phyloP scores from a whole-genome alignment of 805 yeast genomes.

The Yamadazyma tumulicola region DNA sequence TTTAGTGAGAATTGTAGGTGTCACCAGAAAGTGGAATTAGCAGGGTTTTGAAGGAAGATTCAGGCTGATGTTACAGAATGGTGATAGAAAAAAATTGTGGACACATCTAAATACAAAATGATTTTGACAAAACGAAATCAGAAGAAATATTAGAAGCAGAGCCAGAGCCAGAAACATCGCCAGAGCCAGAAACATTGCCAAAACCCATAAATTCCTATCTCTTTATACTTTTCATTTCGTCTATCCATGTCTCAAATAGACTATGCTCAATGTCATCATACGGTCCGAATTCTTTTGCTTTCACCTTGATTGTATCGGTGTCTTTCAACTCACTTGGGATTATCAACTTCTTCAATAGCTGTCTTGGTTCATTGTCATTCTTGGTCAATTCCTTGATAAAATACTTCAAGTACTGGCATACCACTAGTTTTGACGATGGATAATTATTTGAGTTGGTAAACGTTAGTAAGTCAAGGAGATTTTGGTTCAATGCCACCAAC shows the following conservation, averaged over 20 bases:
- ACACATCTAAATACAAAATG: too few relatives aligned
- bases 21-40: too few relatives aligned
- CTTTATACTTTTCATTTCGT: conserved; percentile 30
- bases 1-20: too few relatives aligned
- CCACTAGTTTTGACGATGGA: conserved; percentile 20
- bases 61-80: too few relatives aligned
- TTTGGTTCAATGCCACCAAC: conserved; percentile 36
- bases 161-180: too few relatives aligned
- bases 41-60: too few relatives aligned
- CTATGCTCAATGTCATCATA: conserved; percentile 42
- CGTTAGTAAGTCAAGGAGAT: conserved; percentile 24
- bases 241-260: conserved; percentile 41
- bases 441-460: conserved; percentile 19
- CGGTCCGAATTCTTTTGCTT: conserved; percentile 7
- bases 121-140: too few relatives aligned
- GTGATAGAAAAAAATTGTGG: too few relatives aligned
- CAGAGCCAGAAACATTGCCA: too few relatives aligned
- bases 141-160: too few relatives aligned
- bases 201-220: neutral
- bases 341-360: conserved; percentile 28
- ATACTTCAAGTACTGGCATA: conserved; percentile 39
- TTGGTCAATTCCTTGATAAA: conserved; percentile 35
- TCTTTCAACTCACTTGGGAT: conserved; percentile 28
- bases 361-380: conserved; percentile 6
- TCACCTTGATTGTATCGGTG: conserved; percentile 3